Percentiles rank a stretch among this genome's conserved stretches.
Conservation (phyloP, 78 protist species). For the Monocercomonoides exilis region DNA sequence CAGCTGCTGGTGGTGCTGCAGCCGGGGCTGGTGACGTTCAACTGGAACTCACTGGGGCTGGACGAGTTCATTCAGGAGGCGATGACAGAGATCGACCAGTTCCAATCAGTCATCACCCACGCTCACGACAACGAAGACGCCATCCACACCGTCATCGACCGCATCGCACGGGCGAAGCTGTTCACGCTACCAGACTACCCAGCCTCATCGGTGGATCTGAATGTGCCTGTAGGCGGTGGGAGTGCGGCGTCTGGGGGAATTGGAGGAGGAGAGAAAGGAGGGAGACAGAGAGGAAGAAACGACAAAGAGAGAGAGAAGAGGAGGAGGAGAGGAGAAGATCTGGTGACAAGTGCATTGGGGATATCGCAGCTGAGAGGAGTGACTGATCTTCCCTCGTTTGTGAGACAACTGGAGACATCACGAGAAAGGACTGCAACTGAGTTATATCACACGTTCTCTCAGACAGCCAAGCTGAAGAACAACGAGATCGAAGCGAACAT, state of each 20-base stretch:
- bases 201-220: not conserved
- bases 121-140: conserved; percentile 45
- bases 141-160: conserved; percentile 27
- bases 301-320: not conserved
- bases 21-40: conserved; percentile 52
- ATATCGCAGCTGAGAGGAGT: not conserved
- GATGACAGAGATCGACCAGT: conserved; percentile 35
- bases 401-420: conserved; percentile 17
- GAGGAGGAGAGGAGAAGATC: too few relatives aligned
- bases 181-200: not conserved
- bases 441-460: not conserved
- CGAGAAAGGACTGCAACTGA: conserved; percentile 3
- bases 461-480: conserved; percentile 1
- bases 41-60: conserved; percentile 77
- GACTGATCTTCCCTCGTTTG: not conserved
- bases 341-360: not conserved
- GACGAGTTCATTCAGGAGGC: conserved; percentile 33
- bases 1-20: conserved; percentile 24
- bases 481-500: conserved; percentile 52
- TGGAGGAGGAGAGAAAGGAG: not conserved
- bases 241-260: conserved; percentile 27
- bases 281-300: not conserved
- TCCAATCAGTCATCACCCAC: conserved; percentile 32
- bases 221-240: conserved; percentile 16
- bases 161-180: conserved; percentile 8